phyloP scores from a whole-genome alignment of 257 asterid species.

The Striga asiatica region DNA sequence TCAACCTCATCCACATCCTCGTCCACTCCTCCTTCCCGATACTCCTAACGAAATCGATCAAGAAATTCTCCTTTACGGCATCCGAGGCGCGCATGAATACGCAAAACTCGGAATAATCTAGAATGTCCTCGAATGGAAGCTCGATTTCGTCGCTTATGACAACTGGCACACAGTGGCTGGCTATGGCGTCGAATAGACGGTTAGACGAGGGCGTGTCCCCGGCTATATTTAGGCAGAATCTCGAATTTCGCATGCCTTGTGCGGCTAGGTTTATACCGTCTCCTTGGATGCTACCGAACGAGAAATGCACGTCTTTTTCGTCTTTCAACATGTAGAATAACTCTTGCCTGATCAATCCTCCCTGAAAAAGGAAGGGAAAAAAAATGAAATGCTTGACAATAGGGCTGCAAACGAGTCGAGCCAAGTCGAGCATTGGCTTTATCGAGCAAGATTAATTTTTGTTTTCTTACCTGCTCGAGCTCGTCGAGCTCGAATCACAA shows the following conservation, averaged over 20 bases:
- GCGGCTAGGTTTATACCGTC: conserved; percentile 51
- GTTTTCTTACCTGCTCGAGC: no score
- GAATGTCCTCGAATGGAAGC: conserved; percentile 66
- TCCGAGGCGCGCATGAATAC: conserved; percentile 42
- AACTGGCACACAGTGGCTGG: conserved; percentile 75
- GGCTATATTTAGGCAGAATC: conserved; percentile 76
- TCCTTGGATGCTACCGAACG: conserved; percentile 49
- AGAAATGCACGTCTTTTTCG: conserved; percentile 65
- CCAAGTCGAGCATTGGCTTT: no score
- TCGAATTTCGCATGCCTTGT: conserved; percentile 54
- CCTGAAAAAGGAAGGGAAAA: conserved; percentile 29
- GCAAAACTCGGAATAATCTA: conserved; percentile 61
- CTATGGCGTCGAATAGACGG: conserved; percentile 75
- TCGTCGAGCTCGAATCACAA: no score
- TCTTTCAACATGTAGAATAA: conserved; percentile 44
- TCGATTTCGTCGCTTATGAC: conserved; percentile 67
- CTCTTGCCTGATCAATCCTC: conserved; percentile 61
- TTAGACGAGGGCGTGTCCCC: conserved; percentile 85
- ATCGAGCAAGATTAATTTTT: no score
- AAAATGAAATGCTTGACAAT: background rate
- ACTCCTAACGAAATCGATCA: conserved; percentile 36
- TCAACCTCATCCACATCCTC: conserved; percentile 51
- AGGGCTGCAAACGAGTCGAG: no score
- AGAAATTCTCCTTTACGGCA: conserved; percentile 39
- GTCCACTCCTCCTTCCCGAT: conserved; percentile 52